Evolutionary conservation across 768 basidiomycete genomes (phyloP), one percentile per base, ranked within the genome.

Genomic region (Tubosaeta brunneosetosa): DNA sequence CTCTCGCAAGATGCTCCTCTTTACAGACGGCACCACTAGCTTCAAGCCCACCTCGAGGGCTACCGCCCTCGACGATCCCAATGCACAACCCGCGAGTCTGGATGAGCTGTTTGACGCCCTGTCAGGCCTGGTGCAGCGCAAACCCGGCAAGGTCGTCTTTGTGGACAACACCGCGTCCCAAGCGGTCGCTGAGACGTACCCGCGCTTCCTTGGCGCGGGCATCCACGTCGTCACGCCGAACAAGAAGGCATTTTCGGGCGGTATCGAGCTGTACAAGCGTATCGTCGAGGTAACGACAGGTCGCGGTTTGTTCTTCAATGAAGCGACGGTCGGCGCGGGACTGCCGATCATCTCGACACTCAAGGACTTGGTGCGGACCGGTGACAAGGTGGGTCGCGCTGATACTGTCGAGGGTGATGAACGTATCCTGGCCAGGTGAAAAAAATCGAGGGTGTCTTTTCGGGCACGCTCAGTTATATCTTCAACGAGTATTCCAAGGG

Each of bases 371-470:
- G 83, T 98, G 7, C 79, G 80, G 33, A 97, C 94, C 10, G 97
- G 95, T 2, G 97, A 99, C 67, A 88, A 91, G 75, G 90, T 90
- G 55, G 47, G 74, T 59, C 3, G 17, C 7, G 4, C 19, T 11
- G 17, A 26, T 48, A 26, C 17, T 25, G 3, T 42, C 10, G 16
- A 25, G 12, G 25, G 37, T 29, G 44, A 37, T 5, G 26, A 0
- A 13, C 25, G 10, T n/a, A 26, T 47, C 31, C 22, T 44, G 17
- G 41, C 16, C 44, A 90, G 86, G 75, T 95, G 56, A 73, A 77
- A 62, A 95, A 91, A 76, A 91, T 98, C 58, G 97, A 99, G 70
- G 97, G 97, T 36, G 97, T 98, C 19, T 91, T 99, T 70, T 94
- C 91, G 5, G 97, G 97, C 9, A 99, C 97, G 3, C 83, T 99